phyloP scores from a whole-genome alignment of 2,329 filamentous ascomycete species.

The Teratosphaeria epicoccoides region DNA sequence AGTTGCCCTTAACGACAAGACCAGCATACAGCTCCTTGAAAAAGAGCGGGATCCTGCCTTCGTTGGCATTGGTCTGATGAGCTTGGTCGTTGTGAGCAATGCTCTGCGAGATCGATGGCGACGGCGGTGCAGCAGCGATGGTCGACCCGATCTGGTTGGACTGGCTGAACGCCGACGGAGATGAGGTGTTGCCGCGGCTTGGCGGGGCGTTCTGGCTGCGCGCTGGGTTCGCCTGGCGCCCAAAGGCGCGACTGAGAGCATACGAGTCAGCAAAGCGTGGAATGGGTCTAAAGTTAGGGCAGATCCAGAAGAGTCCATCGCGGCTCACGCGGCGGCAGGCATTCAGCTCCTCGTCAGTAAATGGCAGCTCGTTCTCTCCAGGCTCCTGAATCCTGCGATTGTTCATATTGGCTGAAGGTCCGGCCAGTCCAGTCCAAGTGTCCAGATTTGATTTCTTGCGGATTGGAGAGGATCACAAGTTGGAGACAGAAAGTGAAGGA shows the following conservation, averaged over 20 bases:
- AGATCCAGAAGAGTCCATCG: neutral
- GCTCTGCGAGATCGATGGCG: slow-evolving; percentile 45
- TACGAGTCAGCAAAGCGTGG: neutral
- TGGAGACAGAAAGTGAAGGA: neutral
- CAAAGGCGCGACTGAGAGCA: slow-evolving; percentile 23
- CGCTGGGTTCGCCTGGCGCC: slow-evolving; percentile 9
- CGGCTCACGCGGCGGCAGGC: neutral
- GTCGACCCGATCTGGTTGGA: slow-evolving; percentile 18
- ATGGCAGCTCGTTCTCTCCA: neutral
- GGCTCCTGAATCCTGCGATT: neutral
- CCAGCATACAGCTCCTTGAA: slow-evolving; percentile 65
- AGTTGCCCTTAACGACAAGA: slow-evolving; percentile 93
- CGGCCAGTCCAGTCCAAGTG: neutral
- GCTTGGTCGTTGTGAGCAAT: slow-evolving; percentile 57
- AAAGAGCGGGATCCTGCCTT: slow-evolving; percentile 62
- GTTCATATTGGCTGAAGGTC: neutral
- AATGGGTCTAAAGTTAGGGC: neutral
- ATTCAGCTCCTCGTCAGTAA: neutral
- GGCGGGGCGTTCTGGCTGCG: slow-evolving; percentile 19
- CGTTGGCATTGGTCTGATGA: slow-evolving; percentile 16
- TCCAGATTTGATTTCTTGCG: neutral
- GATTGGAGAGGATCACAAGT: neutral
- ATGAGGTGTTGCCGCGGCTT: slow-evolving; percentile 22
- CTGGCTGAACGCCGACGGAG: slow-evolving; percentile 23
- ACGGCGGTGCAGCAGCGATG: slow-evolving; percentile 23